A percentile compares a stretch with the other conserved stretches of the same genome.
Evolutionary conservation across 768 basidiomycete genomes (phyloP).

Genomic region (Leccinum subtestaceum): DNA sequence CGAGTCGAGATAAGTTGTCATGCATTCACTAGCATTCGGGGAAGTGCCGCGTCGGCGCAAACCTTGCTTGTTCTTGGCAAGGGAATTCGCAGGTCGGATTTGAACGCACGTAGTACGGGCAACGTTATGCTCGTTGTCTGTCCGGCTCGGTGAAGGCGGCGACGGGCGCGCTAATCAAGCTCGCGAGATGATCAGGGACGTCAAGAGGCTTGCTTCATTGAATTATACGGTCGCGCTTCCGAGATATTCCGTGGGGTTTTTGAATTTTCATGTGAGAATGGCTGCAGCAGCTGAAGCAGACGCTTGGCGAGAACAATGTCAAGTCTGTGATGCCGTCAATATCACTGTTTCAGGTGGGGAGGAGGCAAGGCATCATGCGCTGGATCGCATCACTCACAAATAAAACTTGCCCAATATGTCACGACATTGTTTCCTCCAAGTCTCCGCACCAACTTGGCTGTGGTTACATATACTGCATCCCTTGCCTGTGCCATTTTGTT

Average conservation of each 20-base stretch:
- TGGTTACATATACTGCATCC: slow-evolving; percentile 63
- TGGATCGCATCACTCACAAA: slow-evolving; percentile 40
- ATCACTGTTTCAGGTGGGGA: slow-evolving; percentile 56
- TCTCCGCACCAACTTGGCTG: slow-evolving; percentile 52
- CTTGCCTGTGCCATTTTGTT: slow-evolving; percentile 59
- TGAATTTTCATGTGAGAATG: slow-evolving; percentile 42
- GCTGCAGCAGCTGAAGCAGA: slow-evolving; percentile 48
- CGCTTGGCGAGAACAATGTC: slow-evolving; percentile 29
- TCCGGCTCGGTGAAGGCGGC: too few relatives aligned
- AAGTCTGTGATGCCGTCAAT: slow-evolving; percentile 39
- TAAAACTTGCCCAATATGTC: slow-evolving; percentile 53
- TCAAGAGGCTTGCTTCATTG: slow-evolving; percentile 40
- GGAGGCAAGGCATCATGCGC: slow-evolving; percentile 43
- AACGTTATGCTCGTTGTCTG: too few relatives aligned
- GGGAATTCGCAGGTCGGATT: too few relatives aligned
- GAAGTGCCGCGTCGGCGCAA: too few relatives aligned
- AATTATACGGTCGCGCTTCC: slow-evolving; percentile 29
- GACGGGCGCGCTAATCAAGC: slow-evolving; percentile 23
- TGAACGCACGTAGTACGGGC: too few relatives aligned
- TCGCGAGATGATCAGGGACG: slow-evolving; percentile 42
- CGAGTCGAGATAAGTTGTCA: too few relatives aligned
- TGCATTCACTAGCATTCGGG: too few relatives aligned
- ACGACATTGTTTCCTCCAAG: slow-evolving; percentile 33
- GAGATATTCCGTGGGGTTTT: slow-evolving; percentile 43
- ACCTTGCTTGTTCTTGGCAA: too few relatives aligned